Evolutionary conservation across 2,329 filamentous ascomycete genomes (phyloP), one percentile per base, ranked within the genome.

Genomic region (Beauveria scarabaeidicola): DNA sequence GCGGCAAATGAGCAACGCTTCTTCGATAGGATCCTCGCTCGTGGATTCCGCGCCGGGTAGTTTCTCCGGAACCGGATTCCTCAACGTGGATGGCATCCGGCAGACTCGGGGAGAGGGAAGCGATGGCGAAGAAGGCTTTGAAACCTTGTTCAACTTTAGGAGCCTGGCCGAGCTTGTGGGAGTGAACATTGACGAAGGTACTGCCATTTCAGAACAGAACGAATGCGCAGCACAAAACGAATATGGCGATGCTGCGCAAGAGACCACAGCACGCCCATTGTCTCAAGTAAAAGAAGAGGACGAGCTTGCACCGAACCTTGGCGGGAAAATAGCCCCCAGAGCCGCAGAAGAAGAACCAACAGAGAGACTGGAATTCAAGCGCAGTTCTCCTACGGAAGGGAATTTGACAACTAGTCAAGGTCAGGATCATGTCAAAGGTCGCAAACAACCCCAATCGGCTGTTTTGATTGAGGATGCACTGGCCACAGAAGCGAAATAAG

Each of bases 101-200:
- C 52, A 60, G 10, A 75, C 70, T 17, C 74, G 74, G 58, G 77
- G 75, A 59, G 75, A 78, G 19, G 77, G 78, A 11, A 76, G 77
- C 13, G 81, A 84, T 25, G 72, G 76, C 7, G 80, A 81, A 25
- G 76, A 79, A 5, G 77, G 79, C 15, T 64, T 77, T 58, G 92
- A 97, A 69, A 84, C 91, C 3, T 85, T 96, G 82, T 94, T 96
- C 73, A 97, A 96, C 71, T 97, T 97, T 69, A 81, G 86, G 59
- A 96, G 91, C 65, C 76, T 97, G 23, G 89, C 90, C 2, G 89
- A 90, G 63, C 90, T 95, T 70, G 89, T 97, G 32, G 89, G 87
- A 0, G 84, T 84, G 8, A 78, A 82, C 51, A 74, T 84, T 38
- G 81, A 84, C 47, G 71, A 78, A 43, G 77, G 64, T 8, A 62